Evolutionary conservation across 257 asterid genomes (phyloP).

Genomic region (Penstemon eatonii): DNA sequence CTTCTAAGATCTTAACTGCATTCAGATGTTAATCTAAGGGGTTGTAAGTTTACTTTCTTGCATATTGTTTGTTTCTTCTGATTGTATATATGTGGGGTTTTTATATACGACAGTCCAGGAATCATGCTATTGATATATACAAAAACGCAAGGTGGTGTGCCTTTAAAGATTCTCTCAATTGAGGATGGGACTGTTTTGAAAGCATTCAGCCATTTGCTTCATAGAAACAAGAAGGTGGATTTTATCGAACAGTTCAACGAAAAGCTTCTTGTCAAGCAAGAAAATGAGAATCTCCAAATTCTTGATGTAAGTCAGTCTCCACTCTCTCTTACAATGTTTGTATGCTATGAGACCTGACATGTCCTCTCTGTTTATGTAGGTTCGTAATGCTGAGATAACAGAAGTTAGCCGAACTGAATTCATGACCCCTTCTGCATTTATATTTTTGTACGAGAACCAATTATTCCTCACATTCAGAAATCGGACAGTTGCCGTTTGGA

Average conservation of each 20-base stretch:
- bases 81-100: conserved; percentile 3
- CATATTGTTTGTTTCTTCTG: conserved; percentile 3
- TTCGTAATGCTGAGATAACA: conserved; percentile 63
- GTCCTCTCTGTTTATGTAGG: conserved; percentile 41
- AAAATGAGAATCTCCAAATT: conserved; percentile 85
- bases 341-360: conserved; percentile 26
- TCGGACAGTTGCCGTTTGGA: conserved; percentile 86
- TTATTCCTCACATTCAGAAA: conserved; percentile 78
- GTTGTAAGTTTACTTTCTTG: not conserved
- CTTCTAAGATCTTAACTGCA: too few species aligned
- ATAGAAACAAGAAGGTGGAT: conserved; percentile 80
- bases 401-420: conserved; percentile 80
- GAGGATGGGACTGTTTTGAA: conserved; percentile 85
- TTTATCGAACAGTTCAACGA: conserved; percentile 88
- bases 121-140: conserved; percentile 73
- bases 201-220: conserved; percentile 80
- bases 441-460: conserved; percentile 84
- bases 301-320: conserved; percentile 55
- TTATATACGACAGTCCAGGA: conserved; percentile 62
- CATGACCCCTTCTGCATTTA: conserved; percentile 90
- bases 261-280: conserved; percentile 88
- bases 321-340: not conserved
- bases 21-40: not conserved
- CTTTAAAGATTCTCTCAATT: conserved; percentile 74
- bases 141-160: conserved; percentile 65